Conservation (phyloP, 73 alveolate genomes). For the Tetrahymena malaccensis region DNA sequence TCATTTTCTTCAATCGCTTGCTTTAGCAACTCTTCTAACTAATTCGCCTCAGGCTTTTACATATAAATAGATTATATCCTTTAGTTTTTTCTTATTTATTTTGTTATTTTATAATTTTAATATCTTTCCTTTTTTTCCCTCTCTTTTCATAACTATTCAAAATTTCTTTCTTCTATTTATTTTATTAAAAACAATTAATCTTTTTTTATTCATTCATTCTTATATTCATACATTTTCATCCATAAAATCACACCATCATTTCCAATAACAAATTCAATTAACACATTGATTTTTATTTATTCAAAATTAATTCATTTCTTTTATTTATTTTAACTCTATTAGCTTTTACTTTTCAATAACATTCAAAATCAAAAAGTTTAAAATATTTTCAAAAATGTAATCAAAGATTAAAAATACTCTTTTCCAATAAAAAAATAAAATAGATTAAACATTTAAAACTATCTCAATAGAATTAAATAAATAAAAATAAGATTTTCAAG, state of each 20-base stretch:
- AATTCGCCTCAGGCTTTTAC: background rate
- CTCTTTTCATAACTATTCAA: background rate
- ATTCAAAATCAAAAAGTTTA: too few relatives aligned
- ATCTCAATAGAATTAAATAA: too few relatives aligned
- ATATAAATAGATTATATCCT: background rate
- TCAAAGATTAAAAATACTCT: too few relatives aligned
- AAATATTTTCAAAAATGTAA: too few relatives aligned
- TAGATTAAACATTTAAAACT: too few relatives aligned
- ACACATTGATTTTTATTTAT: background rate
- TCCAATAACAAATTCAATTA: background rate
- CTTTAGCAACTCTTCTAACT: background rate
- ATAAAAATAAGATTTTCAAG: too few relatives aligned
- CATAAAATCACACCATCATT: background rate
- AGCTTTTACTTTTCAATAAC: too few relatives aligned
- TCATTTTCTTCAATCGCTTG: background rate
- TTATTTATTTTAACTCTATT: too few relatives aligned
- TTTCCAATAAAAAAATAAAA: too few relatives aligned
- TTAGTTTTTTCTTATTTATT: background rate
- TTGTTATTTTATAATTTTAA: background rate
- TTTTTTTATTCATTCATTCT: background rate
- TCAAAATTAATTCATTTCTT: too few relatives aligned
- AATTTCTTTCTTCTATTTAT: background rate
- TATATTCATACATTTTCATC: background rate
- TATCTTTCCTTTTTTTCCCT: background rate
- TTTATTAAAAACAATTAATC: background rate